phyloP scores from a whole-genome alignment of 768 basidiomycete species.

The Exidia glandulosa region DNA sequence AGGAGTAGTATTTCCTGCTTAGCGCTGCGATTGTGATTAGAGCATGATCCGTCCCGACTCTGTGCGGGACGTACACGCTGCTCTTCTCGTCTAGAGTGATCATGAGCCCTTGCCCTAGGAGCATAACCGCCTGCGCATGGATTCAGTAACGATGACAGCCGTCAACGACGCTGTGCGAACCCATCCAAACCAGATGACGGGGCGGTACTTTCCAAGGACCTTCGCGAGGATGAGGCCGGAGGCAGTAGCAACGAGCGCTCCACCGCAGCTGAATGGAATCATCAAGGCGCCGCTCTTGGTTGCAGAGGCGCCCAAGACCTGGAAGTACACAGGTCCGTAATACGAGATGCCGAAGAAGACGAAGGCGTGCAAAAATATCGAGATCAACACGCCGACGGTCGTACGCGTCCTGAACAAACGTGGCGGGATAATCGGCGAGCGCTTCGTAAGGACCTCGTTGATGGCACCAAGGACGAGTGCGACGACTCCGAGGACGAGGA shows the following conservation, averaged over 20 bases:
- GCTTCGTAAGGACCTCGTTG: slow-evolving; percentile 25
- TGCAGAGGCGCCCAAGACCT: slow-evolving; percentile 66
- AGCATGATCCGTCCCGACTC: not conserved
- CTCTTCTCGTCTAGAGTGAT: slow-evolving; percentile 51
- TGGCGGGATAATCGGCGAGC: slow-evolving; percentile 61
- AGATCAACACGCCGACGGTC: slow-evolving; percentile 47
- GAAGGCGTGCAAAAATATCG: slow-evolving; percentile 50
- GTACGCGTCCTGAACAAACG: slow-evolving; percentile 73
- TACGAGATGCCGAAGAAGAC: slow-evolving; percentile 46
- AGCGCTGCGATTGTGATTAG: slow-evolving; percentile 11
- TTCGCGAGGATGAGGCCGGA: slow-evolving; percentile 49
- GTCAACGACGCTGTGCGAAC: slow-evolving; percentile 9
- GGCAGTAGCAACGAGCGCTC: slow-evolving; percentile 39
- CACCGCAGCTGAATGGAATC: slow-evolving; percentile 25
- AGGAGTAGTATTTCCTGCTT: slow-evolving; percentile 22
- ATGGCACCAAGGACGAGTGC: slow-evolving; percentile 19
- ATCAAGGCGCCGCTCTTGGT: slow-evolving; percentile 21
- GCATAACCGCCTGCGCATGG: slow-evolving; percentile 23
- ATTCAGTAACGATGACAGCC: not conserved
- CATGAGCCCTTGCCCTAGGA: slow-evolving; percentile 65
- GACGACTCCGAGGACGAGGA: slow-evolving; percentile 23
- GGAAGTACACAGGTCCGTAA: slow-evolving; percentile 70
- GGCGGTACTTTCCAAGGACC: slow-evolving; percentile 44
- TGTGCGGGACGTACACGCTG: slow-evolving; percentile 25
- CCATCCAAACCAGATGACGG: slow-evolving; percentile 53